Evolutionary conservation across 2,329 filamentous ascomycete species (phyloP).

Genomic region (Truncatella angustata): DNA sequence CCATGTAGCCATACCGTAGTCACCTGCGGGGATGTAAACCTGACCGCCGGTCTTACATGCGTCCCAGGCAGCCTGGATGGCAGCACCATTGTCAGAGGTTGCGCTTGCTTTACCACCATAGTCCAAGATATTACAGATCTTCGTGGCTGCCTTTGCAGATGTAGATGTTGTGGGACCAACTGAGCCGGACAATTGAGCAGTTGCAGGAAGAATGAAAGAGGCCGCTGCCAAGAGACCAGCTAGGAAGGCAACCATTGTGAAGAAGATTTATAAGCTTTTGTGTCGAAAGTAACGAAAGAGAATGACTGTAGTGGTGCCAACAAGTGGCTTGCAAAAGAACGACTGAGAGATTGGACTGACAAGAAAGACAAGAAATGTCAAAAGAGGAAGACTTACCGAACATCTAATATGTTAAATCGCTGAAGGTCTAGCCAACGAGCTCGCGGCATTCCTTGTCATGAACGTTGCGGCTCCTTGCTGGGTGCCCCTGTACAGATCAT

Average conservation of each 20-base stretch:
- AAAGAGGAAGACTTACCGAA: background rate
- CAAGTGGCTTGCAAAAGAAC: conserved; percentile 1
- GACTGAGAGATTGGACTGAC: background rate
- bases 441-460: background rate
- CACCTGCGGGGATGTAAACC: conserved; percentile 16
- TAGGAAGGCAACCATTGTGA: conserved; percentile 8
- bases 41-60: conserved; percentile 47
- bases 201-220: conserved; percentile 4
- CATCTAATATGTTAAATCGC: background rate
- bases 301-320: background rate
- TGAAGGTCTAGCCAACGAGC: background rate
- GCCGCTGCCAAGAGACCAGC: conserved; percentile 10
- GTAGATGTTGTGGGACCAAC: conserved; percentile 41
- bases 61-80: conserved; percentile 24
- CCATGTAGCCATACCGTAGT: conserved; percentile 17
- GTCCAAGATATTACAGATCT: conserved; percentile 45
- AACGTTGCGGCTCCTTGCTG: background rate
- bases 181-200: conserved; percentile 39
- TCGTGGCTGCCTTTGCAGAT: conserved; percentile 24
- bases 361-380: background rate
- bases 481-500: conserved; percentile 4
- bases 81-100: conserved; percentile 37
- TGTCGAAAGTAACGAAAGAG: background rate
- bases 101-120: conserved; percentile 50
- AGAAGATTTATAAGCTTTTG: background rate